Conservation (phyloP, 2,329 filamentous ascomycete genomes). For the Epichloe typhina region DNA sequence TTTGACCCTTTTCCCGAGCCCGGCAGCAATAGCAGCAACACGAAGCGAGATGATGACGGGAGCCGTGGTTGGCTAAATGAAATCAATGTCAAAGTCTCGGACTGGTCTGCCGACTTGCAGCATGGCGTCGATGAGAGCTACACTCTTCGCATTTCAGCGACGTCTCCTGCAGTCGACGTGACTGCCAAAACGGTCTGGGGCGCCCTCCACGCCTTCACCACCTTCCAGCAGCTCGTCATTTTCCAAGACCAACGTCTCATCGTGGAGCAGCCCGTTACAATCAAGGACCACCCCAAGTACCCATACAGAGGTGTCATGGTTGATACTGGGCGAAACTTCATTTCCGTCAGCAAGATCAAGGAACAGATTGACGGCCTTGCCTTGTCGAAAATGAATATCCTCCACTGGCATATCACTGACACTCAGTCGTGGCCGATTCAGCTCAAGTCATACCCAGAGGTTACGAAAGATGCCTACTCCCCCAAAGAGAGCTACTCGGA, state of each 20-base stretch:
- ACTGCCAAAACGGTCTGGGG: conserved; percentile 38
- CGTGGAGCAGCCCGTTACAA: conserved; percentile 38
- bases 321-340: conserved; percentile 41
- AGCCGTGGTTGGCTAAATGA: conserved; percentile 20
- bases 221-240: conserved; percentile 43
- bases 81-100: conserved; percentile 31
- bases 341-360: conserved; percentile 34
- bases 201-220: conserved; percentile 41
- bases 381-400: conserved; percentile 41
- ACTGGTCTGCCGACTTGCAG: conserved; percentile 33
- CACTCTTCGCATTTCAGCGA: conserved; percentile 27
- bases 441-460: conserved; percentile 34
- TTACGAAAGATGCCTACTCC: conserved; percentile 42
- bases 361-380: conserved; percentile 43
- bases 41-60: conserved; percentile 13
- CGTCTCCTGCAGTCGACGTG: conserved; percentile 29
- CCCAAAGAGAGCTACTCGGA: conserved; percentile 31
- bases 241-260: conserved; percentile 30
- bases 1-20: conserved; percentile 38
- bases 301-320: conserved; percentile 42
- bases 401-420: conserved; percentile 45
- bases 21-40: conserved; percentile 13
- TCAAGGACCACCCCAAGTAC: conserved; percentile 37
- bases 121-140: conserved; percentile 47
- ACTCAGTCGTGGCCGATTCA: conserved; percentile 42